Evolutionary conservation across 2,329 filamentous ascomycete genomes (phyloP).

Genomic region (Fusarium protoensiforme): DNA sequence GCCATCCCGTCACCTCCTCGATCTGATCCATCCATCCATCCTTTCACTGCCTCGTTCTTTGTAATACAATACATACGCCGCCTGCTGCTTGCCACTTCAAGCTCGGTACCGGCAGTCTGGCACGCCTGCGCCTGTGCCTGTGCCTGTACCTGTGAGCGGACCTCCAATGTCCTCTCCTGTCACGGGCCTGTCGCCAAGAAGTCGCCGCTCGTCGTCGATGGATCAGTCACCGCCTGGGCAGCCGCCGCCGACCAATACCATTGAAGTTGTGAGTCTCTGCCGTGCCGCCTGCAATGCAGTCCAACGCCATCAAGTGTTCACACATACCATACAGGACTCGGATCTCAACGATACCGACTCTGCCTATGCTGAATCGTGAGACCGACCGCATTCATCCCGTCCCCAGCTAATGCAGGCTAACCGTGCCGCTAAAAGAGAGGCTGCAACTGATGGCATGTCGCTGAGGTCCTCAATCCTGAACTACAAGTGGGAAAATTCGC

Average conservation of each 20-base stretch:
- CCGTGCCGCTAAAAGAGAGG: background rate
- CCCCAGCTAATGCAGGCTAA: background rate
- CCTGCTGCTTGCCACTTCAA: background rate
- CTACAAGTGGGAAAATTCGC: slow-evolving; percentile 3
- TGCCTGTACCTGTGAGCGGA: background rate
- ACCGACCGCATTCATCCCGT: background rate
- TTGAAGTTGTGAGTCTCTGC: background rate
- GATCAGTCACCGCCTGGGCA: background rate
- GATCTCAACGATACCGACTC: background rate
- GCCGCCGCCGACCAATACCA: background rate
- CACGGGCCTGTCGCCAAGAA: background rate
- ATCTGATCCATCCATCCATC: background rate
- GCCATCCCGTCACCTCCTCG: background rate
- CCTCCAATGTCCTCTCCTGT: background rate
- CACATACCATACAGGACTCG: background rate
- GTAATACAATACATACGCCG: background rate
- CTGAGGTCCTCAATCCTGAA: background rate
- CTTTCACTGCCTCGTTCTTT: background rate
- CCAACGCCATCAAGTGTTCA: background rate
- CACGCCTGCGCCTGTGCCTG: background rate
- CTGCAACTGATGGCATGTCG: background rate
- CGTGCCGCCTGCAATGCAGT: background rate
- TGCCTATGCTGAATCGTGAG: background rate
- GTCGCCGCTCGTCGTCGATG: background rate
- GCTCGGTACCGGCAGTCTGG: background rate